Evolutionary conservation across 257 asterid genomes (phyloP), one percentile per base, ranked within the genome.

Genomic region (Salvia splendens): DNA sequence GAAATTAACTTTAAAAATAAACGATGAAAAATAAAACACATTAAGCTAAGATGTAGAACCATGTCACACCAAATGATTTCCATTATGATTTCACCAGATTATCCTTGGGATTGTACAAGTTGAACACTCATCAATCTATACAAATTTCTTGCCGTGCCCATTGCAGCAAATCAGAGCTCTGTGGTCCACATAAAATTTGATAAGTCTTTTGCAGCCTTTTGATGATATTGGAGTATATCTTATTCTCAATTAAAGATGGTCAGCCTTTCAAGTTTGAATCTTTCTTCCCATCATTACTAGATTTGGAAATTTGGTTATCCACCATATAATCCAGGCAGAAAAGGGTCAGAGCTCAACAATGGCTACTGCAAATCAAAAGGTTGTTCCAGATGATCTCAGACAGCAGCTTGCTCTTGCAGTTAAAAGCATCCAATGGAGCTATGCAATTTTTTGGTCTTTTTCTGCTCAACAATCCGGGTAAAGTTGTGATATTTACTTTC

Each of bases 371-470:
- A 69, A 61, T 35, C 67, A 74, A 69, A 79, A 84, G 50, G 82
- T 61, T 24, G 78, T 61, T 5, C 64, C 79, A 56, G 80, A 76
- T 40, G 83, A 73, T 68, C 80, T 91, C 28, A 91, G 82, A 75
- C 77, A 77, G 69, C 85, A 80, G 75, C 95, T 91, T 69, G 94
- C 94, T 75, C 57, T 80, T 69, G 93, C 97, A 64, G 84, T 85
- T 64, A 83, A 82, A 85, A 82, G 85, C 74, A 86, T 81, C 58
- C 89, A 86, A 62, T 91, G 97, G 97, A 85, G 89, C 78, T 91
- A 91, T 78, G 96, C 93, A 9, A 82, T 91, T 52, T 88, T 86
- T 76, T 91, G 97, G 97, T 85, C 97, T 45, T 42, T 74, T 78
- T 84, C 96, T 57, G 70, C 86, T 67, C 66, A 52, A 49, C 81